These are phyloP conservation scores for Scalesia atractyloides DNA, from an alignment of 129 eudicot species.

Conservation along the genomic window DNA sequence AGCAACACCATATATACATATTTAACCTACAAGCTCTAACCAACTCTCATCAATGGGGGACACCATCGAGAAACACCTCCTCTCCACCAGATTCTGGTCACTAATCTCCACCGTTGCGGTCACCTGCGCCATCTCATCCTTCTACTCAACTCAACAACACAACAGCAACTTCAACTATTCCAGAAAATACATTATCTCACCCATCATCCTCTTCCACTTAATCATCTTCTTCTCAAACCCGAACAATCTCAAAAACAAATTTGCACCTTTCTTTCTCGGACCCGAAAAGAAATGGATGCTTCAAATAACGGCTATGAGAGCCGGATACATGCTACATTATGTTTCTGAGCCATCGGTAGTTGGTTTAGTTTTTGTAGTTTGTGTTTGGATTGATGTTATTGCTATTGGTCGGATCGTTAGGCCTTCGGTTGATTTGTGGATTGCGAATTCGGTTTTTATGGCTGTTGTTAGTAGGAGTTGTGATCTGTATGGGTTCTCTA, in stretches of 20 bases:
- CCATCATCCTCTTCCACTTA: constrained; percentile 13
- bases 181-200: constrained; percentile 1
- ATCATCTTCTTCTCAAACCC: constrained; percentile 19
- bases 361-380: constrained; percentile 28
- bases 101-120: constrained; percentile 21
- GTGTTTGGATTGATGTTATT: constrained; percentile 31
- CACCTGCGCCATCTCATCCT: not conserved
- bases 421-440: constrained; percentile 21
- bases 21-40: not conserved
- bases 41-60: constrained; percentile 21
- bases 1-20: not conserved
- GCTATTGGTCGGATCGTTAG: constrained; percentile 27
- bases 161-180: not conserved
- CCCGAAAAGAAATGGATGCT: constrained; percentile 25
- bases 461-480: not conserved
- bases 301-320: constrained; percentile 22
- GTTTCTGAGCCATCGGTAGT: constrained; percentile 16
- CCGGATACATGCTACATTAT: not conserved
- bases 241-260: constrained; percentile 7
- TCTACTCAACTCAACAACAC: constrained; percentile 16
- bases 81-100: constrained; percentile 34
- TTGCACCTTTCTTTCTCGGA: constrained; percentile 15
- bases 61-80: constrained; percentile 27
- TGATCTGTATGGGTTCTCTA: constrained; percentile 20
- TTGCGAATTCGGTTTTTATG: constrained; percentile 15